Evolutionary conservation across 2,329 filamentous ascomycete genomes (phyloP).

Genomic region (Laburnicola sp.): DNA sequence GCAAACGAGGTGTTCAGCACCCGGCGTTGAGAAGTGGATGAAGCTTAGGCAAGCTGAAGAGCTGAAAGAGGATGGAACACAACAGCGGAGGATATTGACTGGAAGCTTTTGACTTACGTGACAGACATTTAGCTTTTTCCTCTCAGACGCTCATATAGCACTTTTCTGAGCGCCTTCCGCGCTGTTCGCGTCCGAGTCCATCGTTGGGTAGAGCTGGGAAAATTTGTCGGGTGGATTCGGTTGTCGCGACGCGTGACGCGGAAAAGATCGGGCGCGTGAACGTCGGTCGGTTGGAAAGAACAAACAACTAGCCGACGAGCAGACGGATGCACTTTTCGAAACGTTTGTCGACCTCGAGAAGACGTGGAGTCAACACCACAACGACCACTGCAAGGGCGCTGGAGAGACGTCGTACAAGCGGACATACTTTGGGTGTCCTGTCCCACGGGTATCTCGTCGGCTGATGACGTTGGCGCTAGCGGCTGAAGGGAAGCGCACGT

Average conservation of each 20-base stretch:
- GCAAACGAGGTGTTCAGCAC: neutral
- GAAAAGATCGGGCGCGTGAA: constrained; percentile 16
- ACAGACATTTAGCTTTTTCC: neutral
- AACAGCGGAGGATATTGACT: neutral
- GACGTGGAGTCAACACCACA: no score
- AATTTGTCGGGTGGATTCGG: constrained; percentile 24
- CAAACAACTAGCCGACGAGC: neutral
- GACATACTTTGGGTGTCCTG: neutral
- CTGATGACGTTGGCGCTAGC: neutral
- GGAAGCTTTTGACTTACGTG: constrained; percentile 10
- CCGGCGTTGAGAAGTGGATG: neutral
- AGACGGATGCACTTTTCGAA: neutral
- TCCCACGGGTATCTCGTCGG: neutral
- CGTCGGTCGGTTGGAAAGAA: constrained; percentile 4
- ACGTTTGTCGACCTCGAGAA: neutral
- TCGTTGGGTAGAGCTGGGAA: constrained; percentile 14
- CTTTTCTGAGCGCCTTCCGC: constrained; percentile 5
- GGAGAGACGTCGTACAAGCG: neutral
- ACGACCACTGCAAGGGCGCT: neutral
- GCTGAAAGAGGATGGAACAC: neutral
- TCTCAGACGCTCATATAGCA: constrained; percentile 11
- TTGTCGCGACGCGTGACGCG: constrained; percentile 10
- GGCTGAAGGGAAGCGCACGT: neutral
- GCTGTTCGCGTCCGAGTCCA: constrained; percentile 18
- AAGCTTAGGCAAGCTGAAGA: neutral